Conservation (phyloP, 768 basidiomycete genomes). For the Boletus patriciae region DNA sequence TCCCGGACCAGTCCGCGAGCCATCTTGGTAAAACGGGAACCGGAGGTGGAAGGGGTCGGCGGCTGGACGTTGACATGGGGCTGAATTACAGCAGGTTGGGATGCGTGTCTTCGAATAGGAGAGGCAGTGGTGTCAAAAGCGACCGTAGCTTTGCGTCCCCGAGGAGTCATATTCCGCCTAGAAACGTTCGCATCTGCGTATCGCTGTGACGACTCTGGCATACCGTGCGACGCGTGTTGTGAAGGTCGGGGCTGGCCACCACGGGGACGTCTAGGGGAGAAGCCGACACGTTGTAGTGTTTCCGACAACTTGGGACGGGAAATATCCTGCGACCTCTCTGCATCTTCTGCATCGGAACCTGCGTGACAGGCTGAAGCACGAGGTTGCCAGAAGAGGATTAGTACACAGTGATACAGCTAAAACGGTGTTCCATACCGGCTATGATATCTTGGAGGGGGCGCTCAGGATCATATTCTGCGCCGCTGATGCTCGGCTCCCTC, state of each 20-base stretch:
- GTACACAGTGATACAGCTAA: background rate
- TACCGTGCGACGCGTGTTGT: slow-evolving; percentile 10
- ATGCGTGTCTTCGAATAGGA: slow-evolving; percentile 25
- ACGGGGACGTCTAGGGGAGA: slow-evolving; percentile 76
- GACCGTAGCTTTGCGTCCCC: slow-evolving; percentile 29
- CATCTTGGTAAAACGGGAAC: slow-evolving; percentile 61
- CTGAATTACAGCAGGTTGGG: slow-evolving; percentile 31
- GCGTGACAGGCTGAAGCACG: slow-evolving; percentile 47
- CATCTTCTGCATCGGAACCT: slow-evolving; percentile 52
- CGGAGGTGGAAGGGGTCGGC: slow-evolving; percentile 55
- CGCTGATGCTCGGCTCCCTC: slow-evolving; percentile 63
- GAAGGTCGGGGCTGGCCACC: slow-evolving; percentile 38
- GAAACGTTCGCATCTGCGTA: slow-evolving; percentile 14
- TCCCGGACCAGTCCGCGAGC: slow-evolving; percentile 57
- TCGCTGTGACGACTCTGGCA: slow-evolving; percentile 15
- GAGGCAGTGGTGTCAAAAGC: slow-evolving; percentile 31
- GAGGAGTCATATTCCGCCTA: slow-evolving; percentile 36
- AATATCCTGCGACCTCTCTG: slow-evolving; percentile 41
- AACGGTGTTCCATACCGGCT: slow-evolving; percentile 42
- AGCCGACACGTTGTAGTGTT: slow-evolving; percentile 62
- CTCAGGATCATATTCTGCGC: slow-evolving; percentile 85
- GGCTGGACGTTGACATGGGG: slow-evolving; percentile 57
- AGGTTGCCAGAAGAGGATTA: background rate
- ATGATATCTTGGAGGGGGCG: slow-evolving; percentile 74
- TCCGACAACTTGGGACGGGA: slow-evolving; percentile 68